Evolutionary conservation across 495 filamentous ascomycete genomes (phyloP), one percentile per base, ranked within the genome.

Genomic region (Annulohypoxylon nitens): DNA sequence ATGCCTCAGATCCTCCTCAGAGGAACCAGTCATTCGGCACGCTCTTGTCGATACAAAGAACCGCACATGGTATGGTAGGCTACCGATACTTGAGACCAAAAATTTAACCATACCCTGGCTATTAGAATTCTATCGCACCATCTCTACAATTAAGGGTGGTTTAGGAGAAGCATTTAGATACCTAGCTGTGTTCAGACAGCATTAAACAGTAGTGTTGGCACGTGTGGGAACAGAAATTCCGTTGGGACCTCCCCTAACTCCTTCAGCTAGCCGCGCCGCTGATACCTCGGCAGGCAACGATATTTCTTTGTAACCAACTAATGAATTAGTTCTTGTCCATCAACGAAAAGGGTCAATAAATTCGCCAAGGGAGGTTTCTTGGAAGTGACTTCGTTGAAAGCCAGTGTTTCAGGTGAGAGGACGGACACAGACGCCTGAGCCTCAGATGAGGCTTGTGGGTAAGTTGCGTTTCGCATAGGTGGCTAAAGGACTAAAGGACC

Each of bases 321-420:
- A 51, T 8, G 20, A 26, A 23, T 23, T 36, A 60, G 12, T 12
- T 6, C 7, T 33, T 10, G 7, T n/a, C 7, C 37, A 47, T 50
- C 37, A 30, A 25, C 43, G 60, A 64, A 59, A 61, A 30, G 61
- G 47, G 47, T 14, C 18, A 26, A 30, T 14, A 50, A 47, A 2
- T 60, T 60, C 33, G 69, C 55, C 69, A 66, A 71, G 61, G 34
- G 30, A 25, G 8, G 10, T 54, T 34, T 60, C 50, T 63, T 14
- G 25, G 48, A 65, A 37, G 48, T 36, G 14, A 34, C 47, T 26
- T 61, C 34, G 51, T 26, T 51, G 26, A 62, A 37, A 50, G 48
- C 65, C 67, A 74, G 59, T 16, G 71, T 75, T 75, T 75, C 73
- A 75, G 73, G 69, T 72, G 69, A n/a, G 48, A 54, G 60, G 55